Base-by-base conservation (phyloP, 106 monocot species). In the Triglochin maritima region DNA sequence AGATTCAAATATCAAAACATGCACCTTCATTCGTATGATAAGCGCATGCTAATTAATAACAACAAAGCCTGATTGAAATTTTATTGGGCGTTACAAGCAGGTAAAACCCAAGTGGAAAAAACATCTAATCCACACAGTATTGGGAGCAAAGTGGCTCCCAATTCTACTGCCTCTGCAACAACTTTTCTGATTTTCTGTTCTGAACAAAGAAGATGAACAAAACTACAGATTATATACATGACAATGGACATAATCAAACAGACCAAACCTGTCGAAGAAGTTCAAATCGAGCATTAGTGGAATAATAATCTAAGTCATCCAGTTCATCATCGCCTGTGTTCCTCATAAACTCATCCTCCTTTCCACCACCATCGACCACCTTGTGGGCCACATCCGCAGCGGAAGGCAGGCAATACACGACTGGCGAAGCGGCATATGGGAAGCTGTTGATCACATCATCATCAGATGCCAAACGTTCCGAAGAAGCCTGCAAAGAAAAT, bases 281-380 rank as follows among this genome's bases (percentile, higher is more conserved):
- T 48, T 75, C 71, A 72, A 79, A 84, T 56, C 90, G 79, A 12
- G 47, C 10, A 65, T 81, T 85, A 4, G 74, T 42, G 10, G 81
- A 68, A 16, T 89, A 90, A 41, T 75, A 81, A 62, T 84, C 90
- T 10, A 95, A 66, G 56, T 83, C 83, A 13, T 90, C 81, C 63
- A 95, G 72, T 44, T 95, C 95, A 3, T 95, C 87, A 15, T 95
- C 95, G 42, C 95, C 90, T 13, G 87, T 90, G 17, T 64, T 85
- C 56, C 85, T 75, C 12, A 70, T 80, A 16, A 87, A 74, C 64
- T 47, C 67, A 73, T 57, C 44, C 69, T 74, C 17, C 60, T 60
- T 44, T 50, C 63, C 50, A 62, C 62, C 77, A 2, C 64, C 59
- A n/a, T 86, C 86, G 4, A 68, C 78, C 64, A 83, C 81, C 70